A percentile compares a stretch with the other conserved stretches of the same genome.
Evolutionary conservation across 2,329 filamentous ascomycete species (phyloP).

Genomic region (Sporothrix brunneoviolacea): DNA sequence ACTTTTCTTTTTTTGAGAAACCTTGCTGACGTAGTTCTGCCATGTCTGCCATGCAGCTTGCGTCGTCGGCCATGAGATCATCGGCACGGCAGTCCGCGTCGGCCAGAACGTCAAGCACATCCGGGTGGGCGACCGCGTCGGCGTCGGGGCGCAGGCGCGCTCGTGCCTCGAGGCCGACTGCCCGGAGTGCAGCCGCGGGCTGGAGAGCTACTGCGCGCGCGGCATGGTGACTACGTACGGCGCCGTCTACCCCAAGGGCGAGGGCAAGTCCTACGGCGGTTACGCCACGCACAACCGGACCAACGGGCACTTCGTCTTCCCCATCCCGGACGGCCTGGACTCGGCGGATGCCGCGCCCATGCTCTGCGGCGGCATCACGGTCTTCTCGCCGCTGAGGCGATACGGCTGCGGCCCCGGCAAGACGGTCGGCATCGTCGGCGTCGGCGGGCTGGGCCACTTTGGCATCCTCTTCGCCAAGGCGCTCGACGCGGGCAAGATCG

Average conservation of each 20-base stretch:
- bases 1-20: no score
- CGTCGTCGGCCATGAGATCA: slow-evolving; percentile 59
- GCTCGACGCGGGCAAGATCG: slow-evolving; percentile 18
- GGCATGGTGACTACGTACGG: slow-evolving; percentile 14
- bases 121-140: slow-evolving; percentile 20
- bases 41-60: slow-evolving; percentile 32
- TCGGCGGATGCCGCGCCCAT: slow-evolving; percentile 20
- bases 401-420: slow-evolving; percentile 18
- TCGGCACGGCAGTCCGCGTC: slow-evolving; percentile 50
- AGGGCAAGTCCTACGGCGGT: slow-evolving; percentile 28
- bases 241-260: slow-evolving; percentile 27
- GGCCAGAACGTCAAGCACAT: slow-evolving; percentile 41
- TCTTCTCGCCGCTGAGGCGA: slow-evolving; percentile 16
- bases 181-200: slow-evolving; percentile 15
- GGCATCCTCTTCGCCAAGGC: slow-evolving; percentile 18
- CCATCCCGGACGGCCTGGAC: slow-evolving; percentile 22
- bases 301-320: slow-evolving; percentile 35
- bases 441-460: slow-evolving; percentile 20
- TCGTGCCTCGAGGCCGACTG: slow-evolving; percentile 29
- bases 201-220: slow-evolving; percentile 14
- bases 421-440: slow-evolving; percentile 19
- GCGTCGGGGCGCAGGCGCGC: slow-evolving; percentile 17
- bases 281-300: slow-evolving; percentile 22
- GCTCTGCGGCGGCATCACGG: slow-evolving; percentile 21
- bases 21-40: no score